These are phyloP conservation scores for Physcia stellaris DNA, from an alignment of 495 filamentous ascomycete species.

Conservation along the genomic window DNA sequence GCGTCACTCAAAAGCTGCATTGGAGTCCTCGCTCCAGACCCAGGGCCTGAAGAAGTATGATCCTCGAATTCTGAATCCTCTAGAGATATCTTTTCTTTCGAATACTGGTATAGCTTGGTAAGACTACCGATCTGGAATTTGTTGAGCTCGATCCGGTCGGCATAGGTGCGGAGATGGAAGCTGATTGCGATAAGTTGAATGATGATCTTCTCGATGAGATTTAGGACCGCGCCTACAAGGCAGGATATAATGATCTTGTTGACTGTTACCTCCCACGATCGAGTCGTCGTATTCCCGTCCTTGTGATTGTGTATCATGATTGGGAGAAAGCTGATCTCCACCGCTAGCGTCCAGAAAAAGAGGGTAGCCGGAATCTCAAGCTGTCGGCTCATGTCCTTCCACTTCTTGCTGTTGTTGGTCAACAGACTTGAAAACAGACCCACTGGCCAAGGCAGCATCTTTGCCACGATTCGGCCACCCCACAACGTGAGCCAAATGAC, in stretches of 20 bases:
- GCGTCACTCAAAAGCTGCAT: slow-evolving; percentile 50
- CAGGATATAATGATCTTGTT: slow-evolving; percentile 79
- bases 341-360: slow-evolving; percentile 86
- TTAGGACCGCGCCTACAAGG: slow-evolving; percentile 67
- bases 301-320: slow-evolving; percentile 62
- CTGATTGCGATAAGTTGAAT: slow-evolving; percentile 90
- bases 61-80: slow-evolving; percentile 61
- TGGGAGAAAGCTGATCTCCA: slow-evolving; percentile 50
- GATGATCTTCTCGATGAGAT: slow-evolving; percentile 84
- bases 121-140: slow-evolving; percentile 76
- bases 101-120: slow-evolving; percentile 70
- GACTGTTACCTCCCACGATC: slow-evolving; percentile 59
- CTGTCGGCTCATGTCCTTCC: slow-evolving; percentile 77
- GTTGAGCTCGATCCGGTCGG: slow-evolving; percentile 83
- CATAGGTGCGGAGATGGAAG: slow-evolving; percentile 85
- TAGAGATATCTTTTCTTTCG: slow-evolving; percentile 55
- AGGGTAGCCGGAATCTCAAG: slow-evolving; percentile 76
- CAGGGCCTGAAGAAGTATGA: slow-evolving; percentile 24
- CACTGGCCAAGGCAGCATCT: slow-evolving; percentile 55
- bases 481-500: slow-evolving; percentile 88
- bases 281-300: slow-evolving; percentile 34
- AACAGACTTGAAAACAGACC: slow-evolving; percentile 57
- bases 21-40: slow-evolving; percentile 57
- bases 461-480: slow-evolving; percentile 65
- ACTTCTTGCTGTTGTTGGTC: slow-evolving; percentile 85